These are phyloP conservation scores for Morella rubra DNA, from an alignment of 306 rosid species.

Conservation along the genomic window DNA sequence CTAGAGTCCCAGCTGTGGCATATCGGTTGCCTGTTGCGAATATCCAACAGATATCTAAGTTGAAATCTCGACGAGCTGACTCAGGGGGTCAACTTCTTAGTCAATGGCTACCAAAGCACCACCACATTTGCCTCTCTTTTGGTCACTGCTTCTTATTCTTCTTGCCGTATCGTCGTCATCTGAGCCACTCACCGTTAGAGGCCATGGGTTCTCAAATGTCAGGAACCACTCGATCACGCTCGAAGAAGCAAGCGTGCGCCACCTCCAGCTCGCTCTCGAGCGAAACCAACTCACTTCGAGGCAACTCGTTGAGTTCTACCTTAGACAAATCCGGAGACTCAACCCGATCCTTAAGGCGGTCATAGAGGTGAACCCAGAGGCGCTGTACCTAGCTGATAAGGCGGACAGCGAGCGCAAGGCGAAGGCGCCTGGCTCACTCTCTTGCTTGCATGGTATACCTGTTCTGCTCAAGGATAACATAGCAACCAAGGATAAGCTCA, in stretches of 20 bases:
- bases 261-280: constrained; percentile 51
- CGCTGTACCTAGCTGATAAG: constrained; percentile 42
- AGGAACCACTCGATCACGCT: constrained; percentile 22
- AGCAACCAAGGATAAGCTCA: constrained; percentile 65
- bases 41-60: no score
- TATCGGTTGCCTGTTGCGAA: no score
- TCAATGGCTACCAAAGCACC: no score
- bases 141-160: no score
- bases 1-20: no score
- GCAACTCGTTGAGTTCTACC: constrained; percentile 59
- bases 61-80: no score
- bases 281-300: constrained; percentile 52
- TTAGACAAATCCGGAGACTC: constrained; percentile 33
- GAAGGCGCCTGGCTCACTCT: constrained; percentile 12
- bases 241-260: constrained; percentile 52
- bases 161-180: no score
- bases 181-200: no score
- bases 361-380: constrained; percentile 65
- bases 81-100: no score
- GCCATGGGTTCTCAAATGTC: no score
- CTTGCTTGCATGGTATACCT: constrained; percentile 62
- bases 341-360: constrained; percentile 49
- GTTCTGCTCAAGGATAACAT: constrained; percentile 62
- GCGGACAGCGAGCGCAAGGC: constrained; percentile 44
- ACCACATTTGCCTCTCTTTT: no score